These are phyloP conservation scores for Solanum pinnatisectum DNA, from an alignment of 257 asterid genomes.

Conservation along the genomic window DNA sequence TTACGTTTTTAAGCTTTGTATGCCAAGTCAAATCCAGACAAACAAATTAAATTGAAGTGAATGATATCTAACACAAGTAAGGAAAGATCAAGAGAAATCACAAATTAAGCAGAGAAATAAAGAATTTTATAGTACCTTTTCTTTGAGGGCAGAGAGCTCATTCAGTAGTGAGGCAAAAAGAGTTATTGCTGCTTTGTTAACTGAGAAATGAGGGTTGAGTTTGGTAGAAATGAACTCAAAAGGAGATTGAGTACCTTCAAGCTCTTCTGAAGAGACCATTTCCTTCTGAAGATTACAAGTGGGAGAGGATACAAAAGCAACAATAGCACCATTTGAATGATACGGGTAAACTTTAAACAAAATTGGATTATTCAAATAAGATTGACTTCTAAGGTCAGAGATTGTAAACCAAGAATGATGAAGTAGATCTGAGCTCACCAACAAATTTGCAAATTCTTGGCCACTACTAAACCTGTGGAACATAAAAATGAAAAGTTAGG, in stretches of 20 bases:
- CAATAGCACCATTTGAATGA: conserved; percentile 2
- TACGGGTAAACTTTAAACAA: not conserved
- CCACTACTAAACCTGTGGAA: conserved; percentile 13
- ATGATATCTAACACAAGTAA: not conserved
- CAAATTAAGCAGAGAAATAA: not conserved
- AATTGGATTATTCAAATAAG: not conserved
- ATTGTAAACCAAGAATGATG: conserved; percentile 12
- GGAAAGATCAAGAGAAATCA: not conserved
- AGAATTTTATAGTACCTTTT: not conserved
- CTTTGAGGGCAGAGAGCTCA: conserved; percentile 6
- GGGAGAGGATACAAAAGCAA: conserved; percentile 17
- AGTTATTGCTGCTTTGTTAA: conserved; percentile 7
- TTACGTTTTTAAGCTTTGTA: no score
- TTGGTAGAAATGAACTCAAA: conserved; percentile 15
- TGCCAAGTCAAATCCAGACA: no score
- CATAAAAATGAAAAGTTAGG: not conserved
- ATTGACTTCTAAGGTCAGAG: not conserved
- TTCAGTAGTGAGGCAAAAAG: conserved; percentile 3
- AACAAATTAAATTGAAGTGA: accelerated
- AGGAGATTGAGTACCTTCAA: not conserved
- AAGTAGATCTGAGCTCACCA: conserved; percentile 11
- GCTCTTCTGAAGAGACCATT: conserved; percentile 4
- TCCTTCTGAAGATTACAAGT: not conserved
- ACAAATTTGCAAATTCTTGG: not conserved
- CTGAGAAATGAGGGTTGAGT: conserved; percentile 14